These are phyloP conservation scores for Limtongia smithiae DNA, from an alignment of 805 yeast species.

Conservation along the genomic window DNA sequence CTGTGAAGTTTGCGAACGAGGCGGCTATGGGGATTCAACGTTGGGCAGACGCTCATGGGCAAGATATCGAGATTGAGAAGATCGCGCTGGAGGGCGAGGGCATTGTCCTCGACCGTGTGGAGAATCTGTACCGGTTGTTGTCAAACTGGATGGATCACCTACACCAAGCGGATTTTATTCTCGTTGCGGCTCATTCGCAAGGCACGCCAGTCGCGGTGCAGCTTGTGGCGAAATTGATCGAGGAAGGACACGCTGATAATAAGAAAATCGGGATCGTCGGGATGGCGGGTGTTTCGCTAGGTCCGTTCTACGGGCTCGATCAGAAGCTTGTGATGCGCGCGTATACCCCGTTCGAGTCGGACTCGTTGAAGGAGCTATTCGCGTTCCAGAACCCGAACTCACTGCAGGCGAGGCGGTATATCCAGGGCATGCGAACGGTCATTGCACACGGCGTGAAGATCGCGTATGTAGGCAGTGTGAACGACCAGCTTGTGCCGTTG, in stretches of 20 bases:
- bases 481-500: constrained; percentile 91
- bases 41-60: constrained; percentile 52
- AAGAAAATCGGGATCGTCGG: constrained; percentile 67
- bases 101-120: constrained; percentile 78
- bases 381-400: constrained; percentile 79
- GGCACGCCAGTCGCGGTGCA: constrained; percentile 91
- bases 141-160: constrained; percentile 61
- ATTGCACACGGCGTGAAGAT: constrained; percentile 71
- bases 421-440: constrained; percentile 62
- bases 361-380: constrained; percentile 78
- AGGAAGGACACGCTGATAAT: constrained; percentile 47
- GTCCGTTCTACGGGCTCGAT: constrained; percentile 90
- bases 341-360: constrained; percentile 84
- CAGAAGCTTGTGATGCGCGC: constrained; percentile 80
- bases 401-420: constrained; percentile 63
- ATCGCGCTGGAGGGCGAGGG: constrained; percentile 95
- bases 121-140: constrained; percentile 69
- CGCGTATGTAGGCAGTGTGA: constrained; percentile 80
- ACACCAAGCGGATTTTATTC: constrained; percentile 70
- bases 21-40: constrained; percentile 74
- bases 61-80: constrained; percentile 63
- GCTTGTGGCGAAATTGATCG: constrained; percentile 67
- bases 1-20: constrained; percentile 82
- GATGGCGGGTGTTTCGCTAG: constrained; percentile 95
- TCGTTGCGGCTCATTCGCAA: constrained; percentile 91